Evolutionary conservation across 148 eudicot genomes (phyloP), one percentile per base, ranked within the genome.

Genomic region (Amaranthus palmeri): DNA sequence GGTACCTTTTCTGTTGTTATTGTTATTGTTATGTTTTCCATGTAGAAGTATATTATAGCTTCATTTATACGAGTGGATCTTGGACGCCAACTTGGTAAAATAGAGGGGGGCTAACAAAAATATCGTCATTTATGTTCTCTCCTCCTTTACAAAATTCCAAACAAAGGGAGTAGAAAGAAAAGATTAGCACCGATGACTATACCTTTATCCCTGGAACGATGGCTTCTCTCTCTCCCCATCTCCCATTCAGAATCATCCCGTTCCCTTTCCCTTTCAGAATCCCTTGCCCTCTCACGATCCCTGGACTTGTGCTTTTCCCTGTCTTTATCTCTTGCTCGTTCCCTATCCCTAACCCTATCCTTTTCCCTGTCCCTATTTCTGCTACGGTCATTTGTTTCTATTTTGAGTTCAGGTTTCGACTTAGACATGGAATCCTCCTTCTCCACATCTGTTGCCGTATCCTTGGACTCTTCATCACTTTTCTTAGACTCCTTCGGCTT

Each of bases 191-290:
- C 47, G 43, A 64, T 7, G 54, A 44, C 92, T 74, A 74, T 86
- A 65, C 83, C 86, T 84, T 79, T 85, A 86, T 88, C 96, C 77
- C 85, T 83, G 41, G 88, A 84, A 14, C 88, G 91, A 73, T 85
- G 88, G 51, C 79, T 73, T 82, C 87, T 89, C 59, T 86, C 93
- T 81, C 79, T 91, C 42, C 74, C 72, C 68, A 78, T 89, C 50
- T 89, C 92, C 65, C 98, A 77, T 53, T 87, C 96, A 50, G 55
- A 8, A 44, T 92, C 96, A 59, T 90, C 89, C 77, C 85, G 71
- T 51, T 90, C 93, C 63, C 91, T 78, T 56, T 92, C 96, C 82
- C 96, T 76, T 55, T 88, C 95, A 71, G 93, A 90, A 69, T 87
- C 98, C 81, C 88, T 86, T 70, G 91, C 93, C 76, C 96, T 80